phyloP scores from a whole-genome alignment of 2,329 filamentous ascomycete species.

The Penicillium palitans region DNA sequence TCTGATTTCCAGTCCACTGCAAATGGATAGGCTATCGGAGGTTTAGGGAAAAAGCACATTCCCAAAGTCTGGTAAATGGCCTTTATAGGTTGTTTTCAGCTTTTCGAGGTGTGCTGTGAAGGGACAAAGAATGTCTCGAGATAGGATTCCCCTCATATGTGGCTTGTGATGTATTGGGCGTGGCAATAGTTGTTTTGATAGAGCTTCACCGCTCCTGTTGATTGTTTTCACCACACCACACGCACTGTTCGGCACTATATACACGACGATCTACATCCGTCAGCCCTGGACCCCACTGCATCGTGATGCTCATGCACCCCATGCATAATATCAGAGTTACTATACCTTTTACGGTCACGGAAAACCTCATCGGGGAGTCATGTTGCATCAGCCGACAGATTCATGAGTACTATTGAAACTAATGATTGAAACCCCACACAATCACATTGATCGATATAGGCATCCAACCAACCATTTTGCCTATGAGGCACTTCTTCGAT shows the following conservation, averaged over 20 bases:
- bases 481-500: not conserved
- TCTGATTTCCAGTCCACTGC: not conserved
- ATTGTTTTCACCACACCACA: not conserved
- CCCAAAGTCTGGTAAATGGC: not conserved
- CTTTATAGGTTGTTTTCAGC: conserved; percentile 7
- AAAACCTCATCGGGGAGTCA: not conserved
- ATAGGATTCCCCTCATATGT: not conserved
- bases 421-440: not conserved
- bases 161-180: not conserved
- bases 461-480: not conserved
- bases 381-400: not conserved
- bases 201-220: no score
- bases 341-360: not conserved
- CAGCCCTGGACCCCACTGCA: not conserved
- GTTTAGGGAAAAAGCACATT: not conserved
- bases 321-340: conserved; percentile 5
- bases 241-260: conserved; percentile 1
- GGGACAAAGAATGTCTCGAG: not conserved
- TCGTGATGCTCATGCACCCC: not conserved
- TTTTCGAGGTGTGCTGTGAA: not conserved
- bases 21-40: not conserved
- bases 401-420: not conserved
- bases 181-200: conserved; percentile 1
- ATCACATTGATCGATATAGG: not conserved
- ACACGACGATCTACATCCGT: not conserved